phyloP scores from a whole-genome alignment of 805 yeast species.

The Saturnispora sanitii region DNA sequence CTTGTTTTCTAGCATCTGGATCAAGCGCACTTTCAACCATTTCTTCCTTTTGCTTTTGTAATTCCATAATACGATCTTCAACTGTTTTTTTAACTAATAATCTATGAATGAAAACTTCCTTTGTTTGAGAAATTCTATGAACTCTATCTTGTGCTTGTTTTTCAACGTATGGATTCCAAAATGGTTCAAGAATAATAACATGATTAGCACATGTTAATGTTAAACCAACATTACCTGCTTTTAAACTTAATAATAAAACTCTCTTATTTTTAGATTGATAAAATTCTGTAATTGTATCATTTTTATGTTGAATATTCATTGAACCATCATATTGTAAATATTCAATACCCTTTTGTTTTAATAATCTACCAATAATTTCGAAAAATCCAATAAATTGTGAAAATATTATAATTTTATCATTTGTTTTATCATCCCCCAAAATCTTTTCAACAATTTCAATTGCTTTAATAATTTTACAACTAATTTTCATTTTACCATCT shows the following conservation, averaged over 20 bases:
- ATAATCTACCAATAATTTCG: constrained; percentile 47
- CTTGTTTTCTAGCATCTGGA: constrained; percentile 57
- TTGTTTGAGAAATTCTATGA: constrained; percentile 84
- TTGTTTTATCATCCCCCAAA: constrained; percentile 35
- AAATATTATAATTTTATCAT: constrained; percentile 74
- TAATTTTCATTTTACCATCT: constrained; percentile 39
- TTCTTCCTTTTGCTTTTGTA: constrained; percentile 71
- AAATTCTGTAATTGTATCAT: constrained; percentile 52
- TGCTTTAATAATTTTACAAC: constrained; percentile 63
- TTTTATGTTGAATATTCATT: constrained; percentile 62
- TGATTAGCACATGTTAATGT: constrained; percentile 93
- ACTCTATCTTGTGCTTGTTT: constrained; percentile 97
- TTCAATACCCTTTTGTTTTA: constrained; percentile 37
- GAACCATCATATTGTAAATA: constrained; percentile 71
- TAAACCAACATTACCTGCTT: constrained; percentile 92
- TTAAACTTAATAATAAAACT: constrained; percentile 70
- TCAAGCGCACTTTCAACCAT: constrained; percentile 78
- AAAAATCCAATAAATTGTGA: constrained; percentile 79
- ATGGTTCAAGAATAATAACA: constrained; percentile 86
- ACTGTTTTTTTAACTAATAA: constrained; percentile 63
- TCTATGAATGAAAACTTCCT: constrained; percentile 68
- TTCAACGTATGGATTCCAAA: constrained; percentile 97
- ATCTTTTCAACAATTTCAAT: constrained; percentile 48
- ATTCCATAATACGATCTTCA: constrained; percentile 77
- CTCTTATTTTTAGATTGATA: constrained; percentile 41